Evolutionary conservation across 495 filamentous ascomycete species (phyloP), one percentile per base, ranked within the genome.

Genomic region (Daldinia vernicosa): DNA sequence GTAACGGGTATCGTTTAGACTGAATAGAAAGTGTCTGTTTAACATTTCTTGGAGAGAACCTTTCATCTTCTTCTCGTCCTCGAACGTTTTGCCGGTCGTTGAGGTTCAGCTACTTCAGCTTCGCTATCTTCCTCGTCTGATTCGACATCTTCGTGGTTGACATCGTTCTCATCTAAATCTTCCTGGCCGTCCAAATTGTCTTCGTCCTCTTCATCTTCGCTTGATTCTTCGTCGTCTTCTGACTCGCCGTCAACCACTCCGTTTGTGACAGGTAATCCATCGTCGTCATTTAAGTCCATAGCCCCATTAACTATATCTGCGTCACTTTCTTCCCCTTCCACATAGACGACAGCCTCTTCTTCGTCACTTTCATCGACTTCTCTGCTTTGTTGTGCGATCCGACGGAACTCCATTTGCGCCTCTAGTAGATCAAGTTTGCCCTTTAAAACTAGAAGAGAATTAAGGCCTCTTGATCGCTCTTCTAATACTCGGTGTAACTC

Each of bases 381-480:
- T n/a, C 75, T 79, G 30, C 80, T 79, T 15, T 79, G 77, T 69
- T 78, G 80, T 9, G 78, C 85, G 17, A 83, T 84, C 63, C 89
- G 88, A 30, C 95, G 84, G 67, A 97, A 79, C 67, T 93, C 88
- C 62, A 97, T 86, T 79, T 99, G 95, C 11, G 93, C 90, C 62
- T 93, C 88, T 51, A 97, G 82, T 88, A 98, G 90, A 76, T 98
- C 95, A 9, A 98, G 86, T 76, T 95, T 94, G 14, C 94, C 94
- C 81, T 97, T 96, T 27, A 99, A 84, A n/a, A 92, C 84, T 24
- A 98, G 84, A 35, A 99, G 81, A 47, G 90, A 91, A 26, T 91
- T 88, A n/a, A 98, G 84, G 28, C 90, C 93, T 12, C 88, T 88
- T 15, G 94, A 92, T 19, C 95, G 88, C 78, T 95, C 92, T 62